These are phyloP conservation scores for Iberis amara DNA, from an alignment of 441 rosid genomes.

Conservation along the genomic window DNA sequence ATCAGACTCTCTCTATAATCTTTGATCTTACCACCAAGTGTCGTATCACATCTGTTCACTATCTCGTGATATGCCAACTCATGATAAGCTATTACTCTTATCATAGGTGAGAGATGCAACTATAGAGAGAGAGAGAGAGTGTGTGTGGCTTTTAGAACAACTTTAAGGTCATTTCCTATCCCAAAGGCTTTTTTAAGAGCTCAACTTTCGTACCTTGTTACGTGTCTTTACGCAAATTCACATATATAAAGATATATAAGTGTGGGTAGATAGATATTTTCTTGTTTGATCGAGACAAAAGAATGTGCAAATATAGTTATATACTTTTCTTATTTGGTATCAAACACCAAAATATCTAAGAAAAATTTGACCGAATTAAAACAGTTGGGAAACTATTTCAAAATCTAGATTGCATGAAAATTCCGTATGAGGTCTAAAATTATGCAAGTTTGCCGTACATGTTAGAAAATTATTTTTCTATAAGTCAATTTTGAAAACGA, in stretches of 20 bases:
- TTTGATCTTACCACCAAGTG: conserved; percentile 2
- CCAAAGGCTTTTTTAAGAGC: conserved; percentile 19
- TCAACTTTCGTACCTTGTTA: conserved; percentile 14
- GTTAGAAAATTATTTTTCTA: no score
- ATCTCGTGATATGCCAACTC: conserved; percentile 21
- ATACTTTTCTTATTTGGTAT: no score
- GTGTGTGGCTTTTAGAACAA: conserved; percentile 27
- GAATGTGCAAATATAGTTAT: no score
- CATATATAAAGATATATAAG: neutral
- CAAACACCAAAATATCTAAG: no score
- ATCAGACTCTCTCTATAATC: neutral
- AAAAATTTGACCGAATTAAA: no score
- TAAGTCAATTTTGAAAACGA: no score
- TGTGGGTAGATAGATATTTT: no score
- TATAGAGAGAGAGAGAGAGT: conserved; percentile 20
- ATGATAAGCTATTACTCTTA: conserved; percentile 25
- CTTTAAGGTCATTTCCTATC: conserved; percentile 27
- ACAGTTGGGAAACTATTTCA: no score
- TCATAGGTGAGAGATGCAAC: conserved; percentile 16
- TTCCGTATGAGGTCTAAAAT: no score
- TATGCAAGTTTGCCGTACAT: no score
- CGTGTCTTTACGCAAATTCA: conserved; percentile 20
- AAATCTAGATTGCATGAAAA: no score
- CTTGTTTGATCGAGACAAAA: no score
- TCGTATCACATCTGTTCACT: neutral